A percentile compares a stretch with the other conserved stretches of the same genome.
Evolutionary conservation across 352 stramenopile species (phyloP).

Genomic region (Phytophthora pseudosyringae): DNA sequence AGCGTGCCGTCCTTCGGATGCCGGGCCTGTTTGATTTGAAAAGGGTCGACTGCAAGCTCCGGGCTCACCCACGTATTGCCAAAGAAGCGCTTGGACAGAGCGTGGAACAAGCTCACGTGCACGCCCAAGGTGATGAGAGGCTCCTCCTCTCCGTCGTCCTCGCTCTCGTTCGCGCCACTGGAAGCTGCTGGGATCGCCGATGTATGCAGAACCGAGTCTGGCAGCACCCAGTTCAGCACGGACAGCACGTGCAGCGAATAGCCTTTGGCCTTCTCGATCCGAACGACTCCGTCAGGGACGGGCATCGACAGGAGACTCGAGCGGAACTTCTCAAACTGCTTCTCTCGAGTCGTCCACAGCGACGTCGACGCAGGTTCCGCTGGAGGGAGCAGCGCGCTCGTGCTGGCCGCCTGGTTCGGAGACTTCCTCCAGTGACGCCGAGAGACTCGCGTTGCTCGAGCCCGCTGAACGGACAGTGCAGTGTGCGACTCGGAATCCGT

Average conservation of each 20-base stretch:
- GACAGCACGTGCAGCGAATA: conserved; percentile 76
- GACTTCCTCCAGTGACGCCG: conserved; percentile 27
- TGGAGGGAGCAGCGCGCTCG: conserved; percentile 22
- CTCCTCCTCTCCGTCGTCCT: conserved; percentile 52
- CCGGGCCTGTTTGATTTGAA: conserved; percentile 58
- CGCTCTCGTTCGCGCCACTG: conserved; percentile 31
- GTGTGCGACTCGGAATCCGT: conserved; percentile 21
- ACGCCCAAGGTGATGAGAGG: conserved; percentile 71
- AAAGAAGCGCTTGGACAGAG: conserved; percentile 88
- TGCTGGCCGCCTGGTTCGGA: conserved; percentile 4
- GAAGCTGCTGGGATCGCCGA: conserved; percentile 29
- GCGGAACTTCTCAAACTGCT: conserved; percentile 83
- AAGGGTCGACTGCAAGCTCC: conserved; percentile 58
- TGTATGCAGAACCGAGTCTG: conserved; percentile 52
- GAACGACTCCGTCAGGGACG: conserved; percentile 56
- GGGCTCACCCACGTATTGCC: conserved; percentile 92
- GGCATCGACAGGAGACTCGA: conserved; percentile 65
- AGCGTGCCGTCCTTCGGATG: conserved; percentile 52
- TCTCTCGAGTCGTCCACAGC: conserved; percentile 65
- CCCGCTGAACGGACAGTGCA: conserved; percentile 10
- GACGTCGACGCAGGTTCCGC: conserved; percentile 37
- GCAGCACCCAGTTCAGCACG: conserved; percentile 70
- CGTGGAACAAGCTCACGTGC: conserved; percentile 92
- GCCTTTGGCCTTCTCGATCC: conserved; percentile 62
- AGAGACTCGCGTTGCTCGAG: conserved; percentile 19